Evolutionary conservation across 371 early-diverging fungal species (phyloP).

Genomic region (Saksenaea vasiformis): DNA sequence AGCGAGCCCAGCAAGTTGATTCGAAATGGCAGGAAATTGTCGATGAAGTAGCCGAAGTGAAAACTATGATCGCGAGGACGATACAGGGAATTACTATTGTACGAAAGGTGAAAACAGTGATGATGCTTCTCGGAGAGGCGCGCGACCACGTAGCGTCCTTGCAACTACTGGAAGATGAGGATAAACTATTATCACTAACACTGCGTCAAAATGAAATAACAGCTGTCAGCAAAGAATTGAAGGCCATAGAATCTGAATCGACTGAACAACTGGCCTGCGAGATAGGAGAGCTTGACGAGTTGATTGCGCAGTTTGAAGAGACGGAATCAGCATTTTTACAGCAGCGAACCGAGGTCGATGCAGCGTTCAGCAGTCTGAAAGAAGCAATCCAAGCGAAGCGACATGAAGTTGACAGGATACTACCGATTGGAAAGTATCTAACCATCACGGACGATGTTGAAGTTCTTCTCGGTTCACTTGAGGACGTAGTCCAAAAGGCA

Average conservation of each 20-base stretch:
- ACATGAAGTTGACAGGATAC: slow-evolving; percentile 22
- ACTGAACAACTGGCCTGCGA: slow-evolving; percentile 5
- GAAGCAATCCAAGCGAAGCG: slow-evolving; percentile 24
- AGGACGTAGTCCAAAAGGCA: slow-evolving; percentile 41
- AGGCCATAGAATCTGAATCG: slow-evolving; percentile 5
- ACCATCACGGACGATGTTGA: slow-evolving; percentile 38
- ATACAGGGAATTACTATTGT: slow-evolving; percentile 29
- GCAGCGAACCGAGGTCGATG: slow-evolving; percentile 21
- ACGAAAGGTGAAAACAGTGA: slow-evolving; percentile 39
- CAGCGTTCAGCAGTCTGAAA: slow-evolving; percentile 13
- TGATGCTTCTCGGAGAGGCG: slow-evolving; percentile 34
- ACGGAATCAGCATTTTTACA: slow-evolving; percentile 15
- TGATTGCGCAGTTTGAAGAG: slow-evolving; percentile 17
- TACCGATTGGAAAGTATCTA: slow-evolving; percentile 31
- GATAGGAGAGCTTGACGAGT: slow-evolving; percentile 6
- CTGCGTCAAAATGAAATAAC: slow-evolving; percentile 16
- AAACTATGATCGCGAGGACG: slow-evolving; percentile 17
- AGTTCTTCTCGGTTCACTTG: slow-evolving; percentile 38
- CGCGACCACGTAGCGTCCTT: slow-evolving; percentile 23
- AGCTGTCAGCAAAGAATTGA: slow-evolving; percentile 10
- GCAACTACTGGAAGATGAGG: slow-evolving; percentile 8
- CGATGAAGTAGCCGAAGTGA: slow-evolving; percentile 5
- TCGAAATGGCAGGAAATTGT: slow-evolving; percentile 10
- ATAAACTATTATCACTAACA: slow-evolving; percentile 3
- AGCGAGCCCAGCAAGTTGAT: slow-evolving; percentile 8